A percentile compares a stretch with the other conserved stretches of the same genome.
Conservation (phyloP, 345 rosid species). For the Citrus cavaleriei region DNA sequence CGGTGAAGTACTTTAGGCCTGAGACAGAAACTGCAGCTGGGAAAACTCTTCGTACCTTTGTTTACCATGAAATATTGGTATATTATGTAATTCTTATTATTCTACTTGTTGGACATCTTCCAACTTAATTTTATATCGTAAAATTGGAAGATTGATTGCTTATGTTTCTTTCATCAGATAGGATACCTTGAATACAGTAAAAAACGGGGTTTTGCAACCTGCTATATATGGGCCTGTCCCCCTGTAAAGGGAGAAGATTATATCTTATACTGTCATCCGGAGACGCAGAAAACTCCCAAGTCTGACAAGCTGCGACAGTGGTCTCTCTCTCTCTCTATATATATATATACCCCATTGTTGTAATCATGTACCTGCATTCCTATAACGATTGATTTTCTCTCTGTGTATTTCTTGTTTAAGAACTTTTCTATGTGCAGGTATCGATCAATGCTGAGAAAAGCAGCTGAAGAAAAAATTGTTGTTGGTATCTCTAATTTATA, state of each 20-base stretch:
- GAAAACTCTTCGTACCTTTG: conserved; percentile 94
- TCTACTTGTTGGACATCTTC: not conserved
- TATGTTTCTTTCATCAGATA: conserved; percentile 45
- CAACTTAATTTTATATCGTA: not conserved
- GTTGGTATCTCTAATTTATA: conserved; percentile 74
- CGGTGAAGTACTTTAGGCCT: conserved; percentile 96
- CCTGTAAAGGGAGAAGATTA: conserved; percentile 98
- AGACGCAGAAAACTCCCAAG: conserved; percentile 97
- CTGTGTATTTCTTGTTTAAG: conserved; percentile 1
- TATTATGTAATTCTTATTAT: not conserved
- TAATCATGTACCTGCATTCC: not conserved
- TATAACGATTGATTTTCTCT: not conserved
- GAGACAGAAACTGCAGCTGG: conserved; percentile 79
- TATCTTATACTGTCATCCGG: conserved; percentile 97
- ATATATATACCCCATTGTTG: not conserved
- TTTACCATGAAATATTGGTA: conserved; percentile 96
- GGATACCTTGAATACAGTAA: conserved; percentile 98
- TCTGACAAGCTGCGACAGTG: conserved; percentile 95
- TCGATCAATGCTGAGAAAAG: conserved; percentile 82
- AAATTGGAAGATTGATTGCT: not conserved
- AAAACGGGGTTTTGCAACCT: conserved; percentile 92
- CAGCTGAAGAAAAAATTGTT: conserved; percentile 75
- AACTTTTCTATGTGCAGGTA: conserved; percentile 51
- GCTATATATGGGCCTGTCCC: conserved; percentile 99
- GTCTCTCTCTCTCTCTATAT: conserved; percentile 5